Base-by-base conservation (phyloP, 495 filamentous ascomycete genomes). In the Clohesyomyces aquaticus region DNA sequence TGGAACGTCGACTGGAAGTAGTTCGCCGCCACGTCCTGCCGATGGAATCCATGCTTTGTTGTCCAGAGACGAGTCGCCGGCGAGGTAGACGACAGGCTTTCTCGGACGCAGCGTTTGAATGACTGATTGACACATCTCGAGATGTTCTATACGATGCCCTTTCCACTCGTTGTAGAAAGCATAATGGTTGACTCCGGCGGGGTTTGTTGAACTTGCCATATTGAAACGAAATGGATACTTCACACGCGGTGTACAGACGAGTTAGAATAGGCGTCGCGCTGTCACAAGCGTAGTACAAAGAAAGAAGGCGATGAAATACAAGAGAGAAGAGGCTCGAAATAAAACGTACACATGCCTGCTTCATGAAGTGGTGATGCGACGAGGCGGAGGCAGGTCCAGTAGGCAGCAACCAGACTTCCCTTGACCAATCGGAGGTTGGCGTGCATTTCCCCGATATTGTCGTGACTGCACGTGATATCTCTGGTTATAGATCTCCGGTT, bases 21-120 rank as follows among this genome's bases (percentile, higher is more conserved):
- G 57, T 10, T 70, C 50, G 38, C 65, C 66, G 22, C 51, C 59
- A 14, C 69, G 63, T 14, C 66, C 65, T 32, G 50, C 49, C 4
- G 62, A 63, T 6, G 70, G 63, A 1, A 75, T 70, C 73, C 72
- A 75, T 19, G 46, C 49, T 52, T 75, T 75, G 63, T 75, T 75
- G 59, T 75, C 73, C 3, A 75, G 61, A n/a, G 69, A 72, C 14
- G 73, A 75, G 53, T 75, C 73, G 41, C 73, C 73, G 14, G 68
- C 73, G 8, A 75, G 66, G 27, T 63, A 75, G 59, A 75, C 52
- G 52, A 75, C 65, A 6, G 67, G 67, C 27, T 66, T 70, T 18
- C 54, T 47, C 2, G 67, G 66, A 23, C 63, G 53, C 16, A 32
- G 38, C 1, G 32, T 16, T 2, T 49, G 47, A 2, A 62, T 68